Conservation (phyloP, 192 early-diverging fungal genomes). For the Linnemannia zychae region DNA sequence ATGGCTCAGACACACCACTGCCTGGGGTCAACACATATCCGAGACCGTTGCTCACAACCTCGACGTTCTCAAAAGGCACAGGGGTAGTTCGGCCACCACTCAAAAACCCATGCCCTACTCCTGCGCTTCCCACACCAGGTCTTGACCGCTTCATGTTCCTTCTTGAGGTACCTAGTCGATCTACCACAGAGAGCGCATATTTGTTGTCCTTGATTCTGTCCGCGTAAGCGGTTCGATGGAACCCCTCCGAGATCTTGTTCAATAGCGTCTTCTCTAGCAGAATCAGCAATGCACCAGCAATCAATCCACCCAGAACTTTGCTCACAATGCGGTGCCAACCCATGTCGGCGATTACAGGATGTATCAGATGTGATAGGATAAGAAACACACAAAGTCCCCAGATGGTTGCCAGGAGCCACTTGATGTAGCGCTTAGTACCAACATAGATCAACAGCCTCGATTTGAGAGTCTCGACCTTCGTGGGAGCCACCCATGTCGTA, state of each 20-base stretch:
- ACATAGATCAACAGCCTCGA: constrained; percentile 42
- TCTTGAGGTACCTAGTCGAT: constrained; percentile 63
- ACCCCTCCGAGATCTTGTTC: constrained; percentile 71
- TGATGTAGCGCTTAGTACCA: constrained; percentile 44
- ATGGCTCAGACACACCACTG: constrained; percentile 16
- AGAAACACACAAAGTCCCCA: constrained; percentile 43
- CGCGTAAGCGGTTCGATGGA: constrained; percentile 72
- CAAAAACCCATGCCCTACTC: constrained; percentile 6
- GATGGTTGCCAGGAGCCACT: constrained; percentile 33
- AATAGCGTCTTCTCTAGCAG: constrained; percentile 69
- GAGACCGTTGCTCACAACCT: not conserved
- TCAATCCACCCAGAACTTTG: constrained; percentile 28
- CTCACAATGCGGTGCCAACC: constrained; percentile 28
- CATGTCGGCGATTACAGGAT: constrained; percentile 2
- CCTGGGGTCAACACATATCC: constrained; percentile 11
- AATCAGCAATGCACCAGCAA: constrained; percentile 22
- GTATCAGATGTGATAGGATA: constrained; percentile 21
- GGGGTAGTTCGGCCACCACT: constrained; percentile 9
- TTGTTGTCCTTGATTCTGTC: constrained; percentile 70
- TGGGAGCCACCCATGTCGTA: constrained; percentile 15
- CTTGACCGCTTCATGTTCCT: constrained; percentile 29
- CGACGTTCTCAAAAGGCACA: constrained; percentile 14
- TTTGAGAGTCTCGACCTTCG: constrained; percentile 27
- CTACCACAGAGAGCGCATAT: constrained; percentile 70
- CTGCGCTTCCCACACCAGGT: not conserved